Evolutionary conservation across 129 eudicot genomes (phyloP).

Genomic region (Apium graveolens): DNA sequence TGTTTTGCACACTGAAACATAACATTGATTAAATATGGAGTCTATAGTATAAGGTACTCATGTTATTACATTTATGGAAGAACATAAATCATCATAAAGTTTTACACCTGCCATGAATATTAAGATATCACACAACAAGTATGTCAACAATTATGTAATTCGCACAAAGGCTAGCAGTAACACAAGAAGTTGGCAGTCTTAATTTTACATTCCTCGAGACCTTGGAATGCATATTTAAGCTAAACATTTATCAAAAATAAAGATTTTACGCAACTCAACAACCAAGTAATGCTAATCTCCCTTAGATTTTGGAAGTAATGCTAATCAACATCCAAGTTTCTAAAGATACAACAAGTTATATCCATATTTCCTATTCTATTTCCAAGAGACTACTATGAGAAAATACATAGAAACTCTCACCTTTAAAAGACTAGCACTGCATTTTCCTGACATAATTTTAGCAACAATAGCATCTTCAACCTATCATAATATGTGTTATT

Average conservation of each 20-base stretch:
- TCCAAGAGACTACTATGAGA: not conserved
- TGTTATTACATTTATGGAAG: too few relatives aligned
- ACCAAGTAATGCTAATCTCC: slow-evolving; percentile 87
- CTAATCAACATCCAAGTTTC: slow-evolving; percentile 72
- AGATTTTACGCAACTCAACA: slow-evolving; percentile 66
- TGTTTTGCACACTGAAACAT: too few relatives aligned
- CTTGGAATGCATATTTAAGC: slow-evolving; percentile 61
- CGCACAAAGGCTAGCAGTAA: slow-evolving; percentile 9
- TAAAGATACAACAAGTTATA: slow-evolving; percentile 16
- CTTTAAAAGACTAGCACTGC: slow-evolving; percentile 42
- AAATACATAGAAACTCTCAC: slow-evolving; percentile 29
- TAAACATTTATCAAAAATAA: slow-evolving; percentile 49
- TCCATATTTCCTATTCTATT: slow-evolving; percentile 6
- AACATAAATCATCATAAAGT: too few relatives aligned
- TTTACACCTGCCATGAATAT: too few relatives aligned
- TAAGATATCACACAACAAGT: slow-evolving; percentile 8
- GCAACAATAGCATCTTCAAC: slow-evolving; percentile 74
- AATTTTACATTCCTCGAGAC: slow-evolving; percentile 71
- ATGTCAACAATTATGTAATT: slow-evolving; percentile 7
- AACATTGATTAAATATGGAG: too few relatives aligned
- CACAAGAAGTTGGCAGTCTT: slow-evolving; percentile 1
- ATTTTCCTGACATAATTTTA: slow-evolving; percentile 58
- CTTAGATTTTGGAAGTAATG: slow-evolving; percentile 78
- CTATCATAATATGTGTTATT: slow-evolving; percentile 35
- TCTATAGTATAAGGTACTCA: too few relatives aligned